Percentiles rank a stretch among this genome's conserved stretches.
Evolutionary conservation across 495 filamentous ascomycete genomes (phyloP).

Genomic region (Penicillium verhagenii): DNA sequence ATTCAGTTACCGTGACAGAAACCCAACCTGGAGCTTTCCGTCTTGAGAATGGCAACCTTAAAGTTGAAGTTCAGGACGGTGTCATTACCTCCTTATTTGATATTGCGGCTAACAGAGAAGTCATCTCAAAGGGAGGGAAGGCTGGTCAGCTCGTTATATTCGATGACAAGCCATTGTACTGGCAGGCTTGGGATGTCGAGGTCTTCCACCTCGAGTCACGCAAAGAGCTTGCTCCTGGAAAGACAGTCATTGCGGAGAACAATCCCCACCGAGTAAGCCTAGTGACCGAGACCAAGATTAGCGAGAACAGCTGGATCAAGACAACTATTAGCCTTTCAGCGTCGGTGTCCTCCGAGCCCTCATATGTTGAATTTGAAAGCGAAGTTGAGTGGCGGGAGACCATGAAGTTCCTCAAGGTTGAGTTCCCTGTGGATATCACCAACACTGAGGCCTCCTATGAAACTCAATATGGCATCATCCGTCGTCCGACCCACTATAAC

Average conservation of each 20-base stretch:
- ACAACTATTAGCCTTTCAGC: slow-evolving; percentile 81
- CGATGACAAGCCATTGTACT: slow-evolving; percentile 96
- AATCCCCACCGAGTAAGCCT: slow-evolving; percentile 75
- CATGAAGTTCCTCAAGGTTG: slow-evolving; percentile 98
- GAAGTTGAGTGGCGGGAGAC: slow-evolving; percentile 92
- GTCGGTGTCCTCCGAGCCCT: slow-evolving; percentile 59
- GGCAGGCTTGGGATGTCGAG: slow-evolving; percentile 99
- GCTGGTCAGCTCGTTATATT: slow-evolving; percentile 93
- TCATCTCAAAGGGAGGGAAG: slow-evolving; percentile 75
- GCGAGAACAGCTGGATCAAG: slow-evolving; percentile 80
- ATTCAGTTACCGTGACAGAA: slow-evolving; percentile 62
- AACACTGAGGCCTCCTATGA: slow-evolving; percentile 96
- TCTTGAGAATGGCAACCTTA: slow-evolving; percentile 72
- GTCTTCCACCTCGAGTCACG: slow-evolving; percentile 91
- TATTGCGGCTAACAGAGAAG: slow-evolving; percentile 63
- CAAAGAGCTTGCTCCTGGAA: slow-evolving; percentile 63
- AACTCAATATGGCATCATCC: slow-evolving; percentile 86
- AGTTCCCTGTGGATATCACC: slow-evolving; percentile 90
- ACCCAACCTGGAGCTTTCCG: slow-evolving; percentile 68
- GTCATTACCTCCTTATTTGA: slow-evolving; percentile 82
- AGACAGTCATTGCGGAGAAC: slow-evolving; percentile 69
- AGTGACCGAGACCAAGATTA: slow-evolving; percentile 78
- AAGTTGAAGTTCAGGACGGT: slow-evolving; percentile 68
- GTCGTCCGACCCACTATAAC: slow-evolving; percentile 92
- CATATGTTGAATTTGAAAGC: slow-evolving; percentile 72